A percentile compares a stretch with the other conserved stretches of the same genome.
phyloP scores from a whole-genome alignment of 2,329 filamentous ascomycete species.

The Cercospora canescens region DNA sequence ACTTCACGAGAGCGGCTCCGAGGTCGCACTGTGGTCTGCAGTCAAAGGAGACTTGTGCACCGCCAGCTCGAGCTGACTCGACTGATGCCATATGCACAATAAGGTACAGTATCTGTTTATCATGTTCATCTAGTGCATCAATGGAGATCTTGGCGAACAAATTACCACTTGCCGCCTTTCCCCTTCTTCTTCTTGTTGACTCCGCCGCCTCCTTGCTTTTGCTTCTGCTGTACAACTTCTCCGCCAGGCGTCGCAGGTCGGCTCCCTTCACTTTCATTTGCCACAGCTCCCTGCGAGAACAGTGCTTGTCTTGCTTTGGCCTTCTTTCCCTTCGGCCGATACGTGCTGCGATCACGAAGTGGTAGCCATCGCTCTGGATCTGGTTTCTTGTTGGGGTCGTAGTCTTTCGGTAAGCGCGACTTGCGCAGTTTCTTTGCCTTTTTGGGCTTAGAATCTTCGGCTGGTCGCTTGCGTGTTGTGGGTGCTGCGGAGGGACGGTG shows the following conservation, averaged over 20 bases:
- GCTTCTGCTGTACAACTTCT: conserved; percentile 50
- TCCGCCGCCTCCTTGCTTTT: conserved; percentile 21
- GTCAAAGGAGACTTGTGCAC: no score
- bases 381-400: conserved; percentile 73
- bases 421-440: conserved; percentile 61
- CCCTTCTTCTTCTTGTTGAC: conserved; percentile 46
- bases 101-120: not conserved
- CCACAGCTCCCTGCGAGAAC: conserved; percentile 84
- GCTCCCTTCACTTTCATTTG: conserved; percentile 52
- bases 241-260: conserved; percentile 35
- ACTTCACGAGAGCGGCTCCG: no score
- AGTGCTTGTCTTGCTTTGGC: conserved; percentile 66
- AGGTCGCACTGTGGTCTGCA: no score
- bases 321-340: conserved; percentile 87
- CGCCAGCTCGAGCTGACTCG: not conserved
- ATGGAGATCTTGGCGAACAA: no score
- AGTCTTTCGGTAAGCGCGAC: conserved; percentile 69
- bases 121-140: not conserved
- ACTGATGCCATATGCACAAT: not conserved
- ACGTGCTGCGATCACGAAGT: conserved; percentile 82
- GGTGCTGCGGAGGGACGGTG: conserved; percentile 35
- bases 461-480: conserved; percentile 51
- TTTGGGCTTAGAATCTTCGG: conserved; percentile 45
- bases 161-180: conserved; percentile 30
- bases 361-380: conserved; percentile 95